Conservation (phyloP, 2,329 filamentous ascomycete species). For the Trichoderma endophyticum region DNA sequence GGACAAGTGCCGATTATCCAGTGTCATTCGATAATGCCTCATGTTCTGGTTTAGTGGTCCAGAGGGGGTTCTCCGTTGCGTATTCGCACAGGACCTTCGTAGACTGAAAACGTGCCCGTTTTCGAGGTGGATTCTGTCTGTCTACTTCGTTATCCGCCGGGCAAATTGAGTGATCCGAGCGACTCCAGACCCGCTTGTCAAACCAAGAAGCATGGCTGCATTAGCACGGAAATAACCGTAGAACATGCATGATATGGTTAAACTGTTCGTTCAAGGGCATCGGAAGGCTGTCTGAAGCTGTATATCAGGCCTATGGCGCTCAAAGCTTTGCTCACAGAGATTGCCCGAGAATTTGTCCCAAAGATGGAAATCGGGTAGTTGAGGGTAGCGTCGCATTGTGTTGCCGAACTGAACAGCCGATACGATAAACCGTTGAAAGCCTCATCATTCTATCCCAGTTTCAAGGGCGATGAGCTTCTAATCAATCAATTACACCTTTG, state of each 20-base stretch:
- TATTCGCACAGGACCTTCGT: not conserved
- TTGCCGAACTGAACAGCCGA: not conserved
- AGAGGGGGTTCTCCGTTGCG: not conserved
- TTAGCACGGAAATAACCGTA: not conserved
- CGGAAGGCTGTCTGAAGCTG: not conserved
- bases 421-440: fast-evolving
- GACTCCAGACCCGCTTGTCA: not conserved
- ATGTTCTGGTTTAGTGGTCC: not conserved
- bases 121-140: not conserved
- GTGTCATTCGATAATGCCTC: not conserved
- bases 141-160: not conserved
- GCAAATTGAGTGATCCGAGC: not conserved
- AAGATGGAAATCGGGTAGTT: not conserved
- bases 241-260: not conserved
- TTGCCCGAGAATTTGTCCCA: not conserved
- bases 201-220: not conserved
- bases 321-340: not conserved
- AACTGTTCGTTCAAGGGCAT: not conserved
- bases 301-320: not conserved
- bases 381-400: not conserved
- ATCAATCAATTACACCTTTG: not conserved
- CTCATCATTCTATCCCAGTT: not conserved
- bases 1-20: not conserved
- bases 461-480: not conserved
- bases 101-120: not conserved